Percentiles rank a stretch among this genome's conserved stretches.
These are phyloP conservation scores for Fusarium redolens DNA, from an alignment of 2,329 filamentous ascomycete genomes.

Conservation along the genomic window DNA sequence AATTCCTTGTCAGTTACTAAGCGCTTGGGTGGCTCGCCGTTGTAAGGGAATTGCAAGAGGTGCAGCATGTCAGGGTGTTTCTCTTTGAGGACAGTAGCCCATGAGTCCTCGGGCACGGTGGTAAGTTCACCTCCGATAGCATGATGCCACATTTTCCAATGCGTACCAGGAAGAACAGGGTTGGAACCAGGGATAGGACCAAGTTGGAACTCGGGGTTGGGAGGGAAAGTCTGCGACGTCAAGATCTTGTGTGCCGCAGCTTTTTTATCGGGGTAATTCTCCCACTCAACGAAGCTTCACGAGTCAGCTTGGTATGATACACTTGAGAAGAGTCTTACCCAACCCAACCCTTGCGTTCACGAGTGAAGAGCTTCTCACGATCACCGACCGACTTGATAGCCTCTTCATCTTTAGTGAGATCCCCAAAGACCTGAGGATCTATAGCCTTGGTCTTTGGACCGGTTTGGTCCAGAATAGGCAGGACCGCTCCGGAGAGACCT, in stretches of 20 bases:
- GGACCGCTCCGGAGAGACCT: slow-evolving; percentile 57
- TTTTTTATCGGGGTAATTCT: slow-evolving; percentile 76
- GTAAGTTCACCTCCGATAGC: slow-evolving; percentile 56
- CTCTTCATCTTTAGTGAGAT: slow-evolving; percentile 53
- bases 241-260: slow-evolving; percentile 65
- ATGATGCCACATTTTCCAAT: slow-evolving; percentile 69
- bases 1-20: slow-evolving; percentile 66
- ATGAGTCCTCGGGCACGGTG: slow-evolving; percentile 67
- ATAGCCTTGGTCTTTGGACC: slow-evolving; percentile 49
- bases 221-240: slow-evolving; percentile 41
- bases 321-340: slow-evolving; percentile 36
- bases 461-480: slow-evolving; percentile 61
- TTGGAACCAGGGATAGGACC: slow-evolving; percentile 66
- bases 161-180: slow-evolving; percentile 65
- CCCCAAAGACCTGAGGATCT: slow-evolving; percentile 43
- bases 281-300: slow-evolving; percentile 73
- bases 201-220: slow-evolving; percentile 66
- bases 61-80: slow-evolving; percentile 72
- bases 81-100: slow-evolving; percentile 65
- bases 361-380: slow-evolving; percentile 41
- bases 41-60: slow-evolving; percentile 72
- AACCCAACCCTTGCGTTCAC: slow-evolving; percentile 49
- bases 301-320: not conserved
- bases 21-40: slow-evolving; percentile 70
- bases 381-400: slow-evolving; percentile 56